phyloP scores from a whole-genome alignment of 164 flowering plant genomes.

The Annona cherimola region DNA sequence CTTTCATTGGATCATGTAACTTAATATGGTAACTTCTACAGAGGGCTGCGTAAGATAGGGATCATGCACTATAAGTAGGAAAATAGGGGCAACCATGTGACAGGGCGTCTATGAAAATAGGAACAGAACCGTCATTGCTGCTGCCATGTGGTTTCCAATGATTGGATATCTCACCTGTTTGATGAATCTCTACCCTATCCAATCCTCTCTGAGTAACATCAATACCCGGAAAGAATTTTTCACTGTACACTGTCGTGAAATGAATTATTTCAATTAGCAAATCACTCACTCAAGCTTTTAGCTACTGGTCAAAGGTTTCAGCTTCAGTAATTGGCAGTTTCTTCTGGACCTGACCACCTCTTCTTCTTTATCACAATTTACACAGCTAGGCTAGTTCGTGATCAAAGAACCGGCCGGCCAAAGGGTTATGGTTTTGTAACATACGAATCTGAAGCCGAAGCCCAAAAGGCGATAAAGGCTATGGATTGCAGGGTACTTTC shows the following conservation, averaged over 20 bases:
- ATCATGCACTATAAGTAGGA: no score
- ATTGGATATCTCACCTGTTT: no score
- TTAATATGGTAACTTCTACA: no score
- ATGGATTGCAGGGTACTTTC: conserved; percentile 66
- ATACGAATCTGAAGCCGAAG: conserved; percentile 49
- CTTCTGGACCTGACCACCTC: not conserved
- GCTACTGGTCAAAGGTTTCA: not conserved
- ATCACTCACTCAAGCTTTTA: not conserved
- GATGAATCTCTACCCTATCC: no score
- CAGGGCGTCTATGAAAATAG: no score
- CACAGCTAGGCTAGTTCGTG: conserved; percentile 56
- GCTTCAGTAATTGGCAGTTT: not conserved
- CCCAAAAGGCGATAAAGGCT: conserved; percentile 57
- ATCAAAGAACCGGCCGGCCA: conserved; percentile 49
- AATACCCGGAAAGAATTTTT: no score
- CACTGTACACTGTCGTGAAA: not conserved
- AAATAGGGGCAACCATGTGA: no score
- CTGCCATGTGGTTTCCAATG: no score
- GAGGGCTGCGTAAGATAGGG: no score
- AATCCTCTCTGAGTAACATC: no score
- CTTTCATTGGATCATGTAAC: no score
- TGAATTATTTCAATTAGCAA: not conserved
- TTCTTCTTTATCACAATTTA: not conserved
- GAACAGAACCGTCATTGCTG: no score
- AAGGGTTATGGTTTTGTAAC: conserved; percentile 87